These are phyloP conservation scores for Malassezia nana DNA, from an alignment of 1,284 basidiomycete genomes.

Conservation along the genomic window DNA sequence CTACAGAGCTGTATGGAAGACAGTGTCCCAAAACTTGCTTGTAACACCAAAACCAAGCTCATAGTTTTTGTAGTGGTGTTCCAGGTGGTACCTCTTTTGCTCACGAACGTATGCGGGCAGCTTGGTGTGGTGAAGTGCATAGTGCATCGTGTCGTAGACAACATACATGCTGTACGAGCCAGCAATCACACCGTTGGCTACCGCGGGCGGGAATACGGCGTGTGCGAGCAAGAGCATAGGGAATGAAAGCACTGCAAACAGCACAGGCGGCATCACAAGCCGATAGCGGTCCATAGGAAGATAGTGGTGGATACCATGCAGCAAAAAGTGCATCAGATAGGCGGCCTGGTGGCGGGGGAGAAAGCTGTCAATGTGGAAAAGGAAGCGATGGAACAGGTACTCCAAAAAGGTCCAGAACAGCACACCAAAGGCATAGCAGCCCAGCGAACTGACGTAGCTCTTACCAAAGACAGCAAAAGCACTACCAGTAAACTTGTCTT, in stretches of 20 bases:
- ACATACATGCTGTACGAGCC: constrained; percentile 86
- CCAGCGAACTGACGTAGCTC: constrained; percentile 49
- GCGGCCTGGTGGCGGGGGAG: constrained; percentile 74
- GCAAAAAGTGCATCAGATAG: constrained; percentile 78
- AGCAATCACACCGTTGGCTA: constrained; percentile 86
- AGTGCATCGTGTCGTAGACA: constrained; percentile 50
- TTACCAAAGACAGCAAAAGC: constrained; percentile 17
- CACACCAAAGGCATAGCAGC: constrained; percentile 67
- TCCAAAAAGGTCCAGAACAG: constrained; percentile 91
- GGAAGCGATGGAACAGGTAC: constrained; percentile 88
- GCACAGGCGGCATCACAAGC: constrained; percentile 88
- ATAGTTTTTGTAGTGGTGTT: constrained; percentile 82
- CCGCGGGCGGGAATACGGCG: constrained; percentile 63
- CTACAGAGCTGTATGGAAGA: constrained; percentile 63
- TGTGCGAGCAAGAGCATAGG: constrained; percentile 86
- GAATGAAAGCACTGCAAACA: constrained; percentile 68
- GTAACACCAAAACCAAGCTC: constrained; percentile 96
- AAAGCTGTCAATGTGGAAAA: constrained; percentile 89
- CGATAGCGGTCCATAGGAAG: constrained; percentile 78
- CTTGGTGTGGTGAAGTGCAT: constrained; percentile 46
- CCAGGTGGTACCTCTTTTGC: constrained; percentile 95
- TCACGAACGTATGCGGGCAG: constrained; percentile 77
- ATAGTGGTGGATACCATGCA: constrained; percentile 96
- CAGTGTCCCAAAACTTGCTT: constrained; percentile 86
- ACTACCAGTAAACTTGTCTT: constrained; percentile 14